Conservation (phyloP, 1,284 basidiomycete genomes). For the Fomitiporia mediterranea region DNA sequence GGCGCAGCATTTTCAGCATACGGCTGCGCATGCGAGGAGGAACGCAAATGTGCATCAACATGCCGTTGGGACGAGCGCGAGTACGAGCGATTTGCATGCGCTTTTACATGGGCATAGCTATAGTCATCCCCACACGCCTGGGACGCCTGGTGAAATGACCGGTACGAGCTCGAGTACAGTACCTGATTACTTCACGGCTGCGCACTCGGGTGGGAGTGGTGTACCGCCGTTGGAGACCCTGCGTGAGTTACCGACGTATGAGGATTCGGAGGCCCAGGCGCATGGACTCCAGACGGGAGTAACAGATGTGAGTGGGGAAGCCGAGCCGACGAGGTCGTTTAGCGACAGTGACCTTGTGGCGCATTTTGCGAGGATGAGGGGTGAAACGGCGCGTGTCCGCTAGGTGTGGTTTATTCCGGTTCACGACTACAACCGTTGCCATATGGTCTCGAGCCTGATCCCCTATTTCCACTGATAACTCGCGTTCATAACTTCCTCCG, state of each 20-base stretch:
- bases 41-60: neutral
- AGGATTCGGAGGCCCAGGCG: conserved; percentile 38
- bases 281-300: neutral
- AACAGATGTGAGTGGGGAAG: neutral
- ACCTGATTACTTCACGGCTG: conserved; percentile 79
- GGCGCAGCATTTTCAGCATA: conserved; percentile 18
- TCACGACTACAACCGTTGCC: neutral
- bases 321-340: conserved; percentile 17
- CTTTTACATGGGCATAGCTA: conserved; percentile 26
- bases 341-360: conserved; percentile 17
- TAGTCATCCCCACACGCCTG: no score
- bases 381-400: neutral
- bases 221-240: conserved; percentile 76
- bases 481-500: neutral
- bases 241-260: conserved; percentile 76
- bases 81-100: conserved; percentile 8
- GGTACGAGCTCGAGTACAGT: conserved; percentile 42
- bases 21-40: conserved; percentile 20
- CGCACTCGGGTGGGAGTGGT: conserved; percentile 72
- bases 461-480: no score
- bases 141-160: neutral
- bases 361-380: neutral
- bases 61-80: neutral
- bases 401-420: neutral
- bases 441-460: neutral